These are phyloP conservation scores for Oropetium thomaeum DNA, from an alignment of 176 grass and related monocot species.

Conservation along the genomic window DNA sequence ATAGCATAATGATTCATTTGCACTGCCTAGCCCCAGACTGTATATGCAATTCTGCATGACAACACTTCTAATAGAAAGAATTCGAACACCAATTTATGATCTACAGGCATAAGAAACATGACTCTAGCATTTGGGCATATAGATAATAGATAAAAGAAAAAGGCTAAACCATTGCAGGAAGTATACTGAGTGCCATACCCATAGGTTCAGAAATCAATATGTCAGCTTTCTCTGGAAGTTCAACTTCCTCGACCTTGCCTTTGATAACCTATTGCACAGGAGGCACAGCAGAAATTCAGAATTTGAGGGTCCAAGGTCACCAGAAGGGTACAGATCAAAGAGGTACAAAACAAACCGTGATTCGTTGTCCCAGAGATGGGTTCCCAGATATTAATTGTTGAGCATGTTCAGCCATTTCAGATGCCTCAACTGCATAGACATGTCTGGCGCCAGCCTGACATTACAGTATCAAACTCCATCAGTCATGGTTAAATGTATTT, in stretches of 20 bases:
- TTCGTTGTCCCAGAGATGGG: constrained; percentile 77
- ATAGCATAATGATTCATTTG: background rate
- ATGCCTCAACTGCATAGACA: constrained; percentile 97
- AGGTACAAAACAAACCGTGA: constrained; percentile 73
- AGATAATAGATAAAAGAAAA: background rate
- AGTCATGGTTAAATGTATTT: background rate
- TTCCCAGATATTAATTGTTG: constrained; percentile 84
- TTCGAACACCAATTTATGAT: background rate
- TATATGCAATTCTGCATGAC: background rate
- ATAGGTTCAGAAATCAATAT: constrained; percentile 98
- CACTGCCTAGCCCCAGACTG: background rate
- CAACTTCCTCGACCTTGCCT: constrained; percentile 97
- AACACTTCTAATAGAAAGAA: background rate
- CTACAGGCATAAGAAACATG: background rate
- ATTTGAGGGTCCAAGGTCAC: constrained; percentile 8
- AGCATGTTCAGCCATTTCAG: constrained; percentile 97
- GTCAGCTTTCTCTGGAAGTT: constrained; percentile 98
- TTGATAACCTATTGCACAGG: constrained; percentile 66
- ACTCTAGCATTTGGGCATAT: background rate
- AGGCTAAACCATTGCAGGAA: background rate
- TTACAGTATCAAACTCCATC: constrained; percentile 24
- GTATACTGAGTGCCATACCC: constrained; percentile 48
- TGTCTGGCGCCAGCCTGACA: constrained; percentile 96
- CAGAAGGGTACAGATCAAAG: constrained; percentile 27
- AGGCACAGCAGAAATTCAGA: background rate